These are phyloP conservation scores for Flaveria robusta DNA, from an alignment of 129 eudicot genomes.

Conservation along the genomic window DNA sequence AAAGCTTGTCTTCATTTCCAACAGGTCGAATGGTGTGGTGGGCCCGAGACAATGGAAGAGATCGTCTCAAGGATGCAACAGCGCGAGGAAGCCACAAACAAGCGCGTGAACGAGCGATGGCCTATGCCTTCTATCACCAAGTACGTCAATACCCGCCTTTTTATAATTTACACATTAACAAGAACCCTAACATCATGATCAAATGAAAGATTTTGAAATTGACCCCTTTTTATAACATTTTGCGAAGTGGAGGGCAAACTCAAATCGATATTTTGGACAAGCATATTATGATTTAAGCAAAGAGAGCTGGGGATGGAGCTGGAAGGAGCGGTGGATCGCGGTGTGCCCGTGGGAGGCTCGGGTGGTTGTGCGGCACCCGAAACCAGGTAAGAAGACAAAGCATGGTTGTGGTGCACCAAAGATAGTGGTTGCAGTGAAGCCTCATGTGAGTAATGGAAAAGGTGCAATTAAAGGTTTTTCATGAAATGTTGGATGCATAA, in stretches of 20 bases:
- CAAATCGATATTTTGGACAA: constrained; percentile 54
- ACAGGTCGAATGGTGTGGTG: constrained; percentile 65
- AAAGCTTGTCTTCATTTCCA: background rate
- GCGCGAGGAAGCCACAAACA: constrained; percentile 59
- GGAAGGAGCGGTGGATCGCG: constrained; percentile 68
- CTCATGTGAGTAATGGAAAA: constrained; percentile 41
- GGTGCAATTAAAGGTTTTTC: background rate
- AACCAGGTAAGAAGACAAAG: constrained; percentile 35
- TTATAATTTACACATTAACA: background rate
- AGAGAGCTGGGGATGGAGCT: constrained; percentile 75
- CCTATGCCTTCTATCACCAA: constrained; percentile 68
- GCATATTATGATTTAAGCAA: constrained; percentile 62
- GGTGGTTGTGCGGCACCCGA: constrained; percentile 32
- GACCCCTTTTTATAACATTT: background rate
- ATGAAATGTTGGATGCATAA: constrained; percentile 15
- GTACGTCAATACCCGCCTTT: constrained; percentile 20
- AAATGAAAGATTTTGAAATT: background rate
- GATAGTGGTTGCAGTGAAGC: constrained; percentile 44
- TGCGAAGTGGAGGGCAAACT: constrained; percentile 61
- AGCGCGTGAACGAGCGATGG: constrained; percentile 66
- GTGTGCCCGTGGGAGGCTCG: constrained; percentile 68
- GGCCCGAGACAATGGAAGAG: constrained; percentile 66
- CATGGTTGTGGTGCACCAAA: constrained; percentile 32
- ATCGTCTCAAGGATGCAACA: constrained; percentile 61
- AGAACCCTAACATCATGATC: background rate